A percentile compares a stretch with the other conserved stretches of the same genome.
phyloP scores from a whole-genome alignment of 768 basidiomycete genomes.

The Crepidotus variabilis region DNA sequence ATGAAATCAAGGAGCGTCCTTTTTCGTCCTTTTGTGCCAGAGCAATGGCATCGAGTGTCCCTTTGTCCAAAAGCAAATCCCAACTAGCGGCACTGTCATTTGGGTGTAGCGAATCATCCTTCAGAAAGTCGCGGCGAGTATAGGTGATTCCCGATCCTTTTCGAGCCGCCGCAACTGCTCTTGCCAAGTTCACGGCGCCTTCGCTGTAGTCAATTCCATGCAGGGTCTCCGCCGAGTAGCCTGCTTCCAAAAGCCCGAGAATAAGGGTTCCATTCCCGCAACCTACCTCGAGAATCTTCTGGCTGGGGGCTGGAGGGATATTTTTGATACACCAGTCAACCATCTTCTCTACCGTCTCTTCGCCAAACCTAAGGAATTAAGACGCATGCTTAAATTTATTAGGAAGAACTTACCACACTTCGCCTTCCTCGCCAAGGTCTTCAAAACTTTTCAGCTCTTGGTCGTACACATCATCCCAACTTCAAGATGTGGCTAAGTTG shows the following conservation, averaged over 20 bases:
- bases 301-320: constrained; percentile 41
- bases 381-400: constrained; percentile 1
- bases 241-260: constrained; percentile 65
- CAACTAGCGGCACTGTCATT: constrained; percentile 34
- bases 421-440: constrained; percentile 81
- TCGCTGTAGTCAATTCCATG: constrained; percentile 76
- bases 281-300: constrained; percentile 72
- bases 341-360: constrained; percentile 75
- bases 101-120: constrained; percentile 40
- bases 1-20: constrained; percentile 49
- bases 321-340: constrained; percentile 64
- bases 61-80: constrained; percentile 82
- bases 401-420: constrained; percentile 59
- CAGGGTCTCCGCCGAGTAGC: constrained; percentile 50
- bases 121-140: constrained; percentile 61
- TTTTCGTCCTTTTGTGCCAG: constrained; percentile 55
- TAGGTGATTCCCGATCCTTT: constrained; percentile 48
- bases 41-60: constrained; percentile 86
- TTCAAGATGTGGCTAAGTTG: constrained; percentile 20
- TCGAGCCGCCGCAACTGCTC: constrained; percentile 47
- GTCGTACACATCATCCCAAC: constrained; percentile 78
- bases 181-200: constrained; percentile 64
- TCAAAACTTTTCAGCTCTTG: constrained; percentile 68
- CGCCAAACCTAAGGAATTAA: constrained; percentile 61
- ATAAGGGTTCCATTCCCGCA: constrained; percentile 78